These are phyloP conservation scores for Russula abietina DNA, from an alignment of 768 basidiomycete species.

Conservation along the genomic window DNA sequence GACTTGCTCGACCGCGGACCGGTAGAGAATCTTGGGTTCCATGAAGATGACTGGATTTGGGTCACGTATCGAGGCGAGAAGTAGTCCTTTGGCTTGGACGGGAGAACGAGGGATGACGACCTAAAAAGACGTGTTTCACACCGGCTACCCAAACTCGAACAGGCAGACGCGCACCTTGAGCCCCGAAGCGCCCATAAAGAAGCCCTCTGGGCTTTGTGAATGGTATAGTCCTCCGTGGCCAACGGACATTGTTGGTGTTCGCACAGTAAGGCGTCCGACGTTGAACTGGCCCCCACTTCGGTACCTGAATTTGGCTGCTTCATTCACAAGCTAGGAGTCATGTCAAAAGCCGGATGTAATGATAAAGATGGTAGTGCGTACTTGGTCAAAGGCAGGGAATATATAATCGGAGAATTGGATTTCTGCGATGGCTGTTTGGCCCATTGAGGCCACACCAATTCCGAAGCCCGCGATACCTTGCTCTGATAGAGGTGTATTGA, in stretches of 20 bases:
- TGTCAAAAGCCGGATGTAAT: conserved; percentile 2
- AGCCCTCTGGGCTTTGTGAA: conserved; percentile 92
- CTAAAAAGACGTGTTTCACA: conserved; percentile 21
- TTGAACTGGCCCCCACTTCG: conserved; percentile 81
- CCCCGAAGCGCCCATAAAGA: conserved; percentile 86
- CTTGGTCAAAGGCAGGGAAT: conserved; percentile 92
- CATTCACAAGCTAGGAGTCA: conserved; percentile 70
- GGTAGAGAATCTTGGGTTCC: conserved; percentile 91
- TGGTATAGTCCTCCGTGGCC: conserved; percentile 89
- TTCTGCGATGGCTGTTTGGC: conserved; percentile 91
- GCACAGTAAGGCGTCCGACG: conserved; percentile 75
- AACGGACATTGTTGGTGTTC: conserved; percentile 89
- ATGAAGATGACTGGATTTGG: conserved; percentile 93
- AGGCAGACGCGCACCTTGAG: conserved; percentile 53
- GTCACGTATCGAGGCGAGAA: conserved; percentile 82
- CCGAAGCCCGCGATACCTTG: conserved; percentile 95
- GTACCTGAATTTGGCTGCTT: conserved; percentile 90
- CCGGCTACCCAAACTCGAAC: background rate
- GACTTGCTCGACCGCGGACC: conserved; percentile 91
- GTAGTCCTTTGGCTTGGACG: conserved; percentile 90
- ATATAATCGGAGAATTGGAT: conserved; percentile 91
- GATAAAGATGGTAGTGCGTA: conserved; percentile 28
- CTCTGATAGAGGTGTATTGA: conserved; percentile 90
- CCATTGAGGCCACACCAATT: conserved; percentile 87
- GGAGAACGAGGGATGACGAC: conserved; percentile 93